phyloP scores from a whole-genome alignment of 2,329 filamentous ascomycete species.

The Neofusicoccum parvum region DNA sequence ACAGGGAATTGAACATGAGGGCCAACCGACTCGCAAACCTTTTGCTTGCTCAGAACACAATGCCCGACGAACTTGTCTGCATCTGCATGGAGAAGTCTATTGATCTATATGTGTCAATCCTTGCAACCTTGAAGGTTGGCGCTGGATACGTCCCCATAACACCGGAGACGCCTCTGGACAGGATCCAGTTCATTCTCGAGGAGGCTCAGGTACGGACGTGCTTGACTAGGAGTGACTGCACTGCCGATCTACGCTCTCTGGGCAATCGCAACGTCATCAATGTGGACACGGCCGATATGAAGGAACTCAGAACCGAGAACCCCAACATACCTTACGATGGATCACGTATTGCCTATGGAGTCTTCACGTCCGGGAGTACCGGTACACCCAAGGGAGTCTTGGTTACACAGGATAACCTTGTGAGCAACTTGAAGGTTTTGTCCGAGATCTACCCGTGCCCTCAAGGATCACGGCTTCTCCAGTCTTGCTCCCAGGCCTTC shows the following conservation, averaged over 20 bases:
- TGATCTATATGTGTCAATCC: slow-evolving; percentile 70
- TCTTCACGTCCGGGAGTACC: slow-evolving; percentile 84
- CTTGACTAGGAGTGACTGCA: slow-evolving; percentile 32
- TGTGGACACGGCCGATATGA: slow-evolving; percentile 34
- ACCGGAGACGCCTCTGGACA: slow-evolving; percentile 66
- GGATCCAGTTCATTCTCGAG: slow-evolving; percentile 63
- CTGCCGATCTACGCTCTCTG: slow-evolving; percentile 6
- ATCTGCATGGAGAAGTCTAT: slow-evolving; percentile 78
- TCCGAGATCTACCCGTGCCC: slow-evolving; percentile 65
- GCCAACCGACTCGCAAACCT: slow-evolving; percentile 66
- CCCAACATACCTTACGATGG: slow-evolving; percentile 43
- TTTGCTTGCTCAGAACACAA: slow-evolving; percentile 52
- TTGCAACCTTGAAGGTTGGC: slow-evolving; percentile 74
- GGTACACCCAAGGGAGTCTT: slow-evolving; percentile 78
- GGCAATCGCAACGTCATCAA: slow-evolving; percentile 27
- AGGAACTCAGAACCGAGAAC: slow-evolving; percentile 40
- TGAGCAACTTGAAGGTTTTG: slow-evolving; percentile 73
- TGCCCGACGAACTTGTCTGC: slow-evolving; percentile 63
- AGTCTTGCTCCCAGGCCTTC: slow-evolving; percentile 82
- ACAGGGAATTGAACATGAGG: slow-evolving; percentile 62
- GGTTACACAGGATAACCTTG: slow-evolving; percentile 73
- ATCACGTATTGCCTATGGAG: slow-evolving; percentile 68
- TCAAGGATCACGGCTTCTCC: slow-evolving; percentile 64
- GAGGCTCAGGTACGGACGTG: slow-evolving; percentile 59
- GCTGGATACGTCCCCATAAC: slow-evolving; percentile 80